Conservation (phyloP, 2,329 filamentous ascomycete species). For the Xylariaceae sp. region DNA sequence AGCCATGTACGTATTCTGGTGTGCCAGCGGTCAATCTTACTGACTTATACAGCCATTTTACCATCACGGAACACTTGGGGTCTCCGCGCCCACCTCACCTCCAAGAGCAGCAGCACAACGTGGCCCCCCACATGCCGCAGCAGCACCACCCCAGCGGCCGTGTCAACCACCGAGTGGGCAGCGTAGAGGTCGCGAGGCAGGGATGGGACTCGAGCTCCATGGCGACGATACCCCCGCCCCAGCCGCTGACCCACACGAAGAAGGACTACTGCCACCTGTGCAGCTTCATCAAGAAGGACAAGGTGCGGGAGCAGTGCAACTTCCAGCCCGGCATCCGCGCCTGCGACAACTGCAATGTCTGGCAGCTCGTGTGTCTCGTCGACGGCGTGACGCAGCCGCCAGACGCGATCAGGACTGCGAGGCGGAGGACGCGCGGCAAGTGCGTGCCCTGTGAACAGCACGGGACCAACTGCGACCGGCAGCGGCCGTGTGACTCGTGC, state of each 20-base stretch:
- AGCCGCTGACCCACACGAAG: neutral
- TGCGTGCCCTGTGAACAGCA: neutral
- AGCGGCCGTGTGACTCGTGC: neutral
- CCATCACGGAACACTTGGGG: neutral
- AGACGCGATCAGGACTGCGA: neutral
- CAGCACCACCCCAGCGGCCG: neutral
- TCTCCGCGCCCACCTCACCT: neutral
- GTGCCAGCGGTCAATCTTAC: neutral
- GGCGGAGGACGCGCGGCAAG: neutral
- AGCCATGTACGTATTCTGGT: constrained; percentile 1
- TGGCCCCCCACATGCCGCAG: neutral
- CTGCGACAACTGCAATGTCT: neutral
- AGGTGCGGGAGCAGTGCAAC: neutral
- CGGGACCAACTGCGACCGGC: constrained; percentile 1
- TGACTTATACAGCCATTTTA: neutral
- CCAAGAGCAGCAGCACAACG: neutral
- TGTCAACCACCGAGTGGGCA: too few relatives aligned
- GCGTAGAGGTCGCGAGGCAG: too few relatives aligned
- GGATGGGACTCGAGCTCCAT: too few relatives aligned
- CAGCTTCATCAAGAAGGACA: neutral
- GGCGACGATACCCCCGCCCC: neutral
- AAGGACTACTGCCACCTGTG: neutral
- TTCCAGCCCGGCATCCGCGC: neutral
- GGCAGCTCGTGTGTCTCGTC: neutral
- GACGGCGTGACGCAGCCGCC: constrained; percentile 2